These are phyloP conservation scores for Fusarium penzigii DNA, from an alignment of 2,329 filamentous ascomycete species.

Conservation along the genomic window DNA sequence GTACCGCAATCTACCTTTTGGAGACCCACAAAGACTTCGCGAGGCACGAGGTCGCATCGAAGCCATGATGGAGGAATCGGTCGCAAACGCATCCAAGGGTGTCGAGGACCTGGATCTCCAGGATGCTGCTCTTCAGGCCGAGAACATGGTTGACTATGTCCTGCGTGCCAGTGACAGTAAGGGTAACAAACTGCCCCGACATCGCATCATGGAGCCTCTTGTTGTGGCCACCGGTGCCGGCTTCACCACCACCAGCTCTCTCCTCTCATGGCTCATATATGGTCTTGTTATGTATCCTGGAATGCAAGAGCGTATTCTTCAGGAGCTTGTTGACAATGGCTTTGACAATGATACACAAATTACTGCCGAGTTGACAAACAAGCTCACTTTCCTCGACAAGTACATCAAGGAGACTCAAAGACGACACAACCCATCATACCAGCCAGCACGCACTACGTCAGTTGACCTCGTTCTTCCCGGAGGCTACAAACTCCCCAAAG, in stretches of 20 bases:
- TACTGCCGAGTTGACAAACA: conserved; percentile 48
- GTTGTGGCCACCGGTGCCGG: conserved; percentile 58
- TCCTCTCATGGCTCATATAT: conserved; percentile 61
- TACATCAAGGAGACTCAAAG: conserved; percentile 64
- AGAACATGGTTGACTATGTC: conserved; percentile 50
- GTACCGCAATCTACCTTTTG: conserved; percentile 59
- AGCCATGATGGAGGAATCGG: conserved; percentile 39
- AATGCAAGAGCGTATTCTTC: conserved; percentile 57
- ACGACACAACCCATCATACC: conserved; percentile 61
- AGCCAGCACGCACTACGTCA: conserved; percentile 59
- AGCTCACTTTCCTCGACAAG: conserved; percentile 54
- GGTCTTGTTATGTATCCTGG: conserved; percentile 53
- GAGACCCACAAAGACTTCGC: conserved; percentile 49
- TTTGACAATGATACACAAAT: conserved; percentile 45
- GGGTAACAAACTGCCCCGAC: conserved; percentile 53
- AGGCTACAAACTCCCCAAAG: conserved; percentile 56
- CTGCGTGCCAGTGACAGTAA: conserved; percentile 54
- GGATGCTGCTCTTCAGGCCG: conserved; percentile 51
- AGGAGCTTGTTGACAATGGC: conserved; percentile 56
- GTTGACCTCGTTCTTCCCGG: conserved; percentile 59
- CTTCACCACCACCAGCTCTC: conserved; percentile 60
- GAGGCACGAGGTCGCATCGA: conserved; percentile 35
- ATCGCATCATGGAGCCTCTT: conserved; percentile 34
- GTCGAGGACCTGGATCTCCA: conserved; percentile 43
- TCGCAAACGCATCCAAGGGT: conserved; percentile 39